Base-by-base conservation (phyloP, 73 alveolate genomes). In the Paramecium tetraurelia region DNA sequence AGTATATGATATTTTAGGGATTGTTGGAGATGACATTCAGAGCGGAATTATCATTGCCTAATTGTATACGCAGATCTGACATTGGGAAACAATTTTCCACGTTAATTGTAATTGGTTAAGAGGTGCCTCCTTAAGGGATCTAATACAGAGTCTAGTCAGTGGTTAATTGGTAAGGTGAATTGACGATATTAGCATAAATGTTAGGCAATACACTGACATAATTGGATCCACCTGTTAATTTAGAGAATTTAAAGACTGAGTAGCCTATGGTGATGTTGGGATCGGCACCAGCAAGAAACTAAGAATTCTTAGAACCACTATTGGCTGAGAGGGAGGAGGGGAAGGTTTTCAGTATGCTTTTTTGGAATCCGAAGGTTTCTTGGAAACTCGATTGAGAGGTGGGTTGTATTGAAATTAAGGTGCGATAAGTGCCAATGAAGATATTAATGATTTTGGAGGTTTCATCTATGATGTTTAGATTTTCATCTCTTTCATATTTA, bases 321-420 rank as follows among this genome's bases (percentile, higher is more conserved):
- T 27, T 44, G 6, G 76, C 70, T 27, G 70, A 44, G 5, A 80
- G 72, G 5, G 76, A 12, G 10, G 70, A 27, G 5, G 90, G 90
- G 20, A 80, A 80, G 10, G 90, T 46, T 43, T 43, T 46, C 1
- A 80, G 46, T 24, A 10, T 80, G 27, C 9, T 63, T 24, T 43
- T 48, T 31, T 80, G 24, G n/a, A 8, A 80, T 22, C 90, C 90
- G 20, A 80, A 80, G 6, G 90, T 80, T 80, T 80, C 70, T 44
- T 59, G 6, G 46, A 80, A 80, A 12, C 18, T 75, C 7, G 87
- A 22, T 80, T 22, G 46, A 14, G 29, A 21, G 7, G 16, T 24
- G 20, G 70, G 76, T 9, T 40, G n/a, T 43, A 80, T 12, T 43
- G 48, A 18, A 41, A 80, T 80, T 10, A 80, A 14, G 3, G 90